Percentiles rank a stretch among this genome's conserved stretches.
These are phyloP conservation scores for Arbutus unedo DNA, from an alignment of 148 eudicot genomes.

Conservation along the genomic window DNA sequence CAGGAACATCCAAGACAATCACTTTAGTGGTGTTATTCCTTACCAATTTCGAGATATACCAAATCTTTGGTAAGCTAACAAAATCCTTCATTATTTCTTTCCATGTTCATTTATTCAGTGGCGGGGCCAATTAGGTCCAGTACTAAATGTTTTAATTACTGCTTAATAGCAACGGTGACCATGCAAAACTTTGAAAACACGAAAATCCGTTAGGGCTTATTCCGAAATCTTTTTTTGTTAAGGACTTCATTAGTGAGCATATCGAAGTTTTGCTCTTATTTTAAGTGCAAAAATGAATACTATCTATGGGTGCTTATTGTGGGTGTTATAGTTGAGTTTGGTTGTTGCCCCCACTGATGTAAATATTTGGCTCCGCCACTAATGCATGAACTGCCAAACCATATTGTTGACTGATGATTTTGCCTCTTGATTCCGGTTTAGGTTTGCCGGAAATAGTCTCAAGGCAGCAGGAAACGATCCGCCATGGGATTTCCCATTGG, in stretches of 20 bases:
- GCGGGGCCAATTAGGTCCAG: background rate
- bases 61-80: conserved; percentile 61
- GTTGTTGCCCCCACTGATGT: background rate
- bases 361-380: background rate
- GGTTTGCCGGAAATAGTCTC: conserved; percentile 82
- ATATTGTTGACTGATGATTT: background rate
- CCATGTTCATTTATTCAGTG: background rate
- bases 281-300: background rate
- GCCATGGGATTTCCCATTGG: conserved; percentile 73
- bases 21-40: conserved; percentile 90
- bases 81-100: background rate
- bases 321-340: background rate
- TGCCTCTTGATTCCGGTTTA: conserved; percentile 21
- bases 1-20: conserved; percentile 87
- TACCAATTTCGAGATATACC: conserved; percentile 60
- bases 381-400: background rate
- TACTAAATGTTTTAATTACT: background rate
- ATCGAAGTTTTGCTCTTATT: background rate
- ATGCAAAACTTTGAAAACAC: background rate
- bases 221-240: background rate
- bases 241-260: background rate
- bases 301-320: background rate
- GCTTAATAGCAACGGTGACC: background rate
- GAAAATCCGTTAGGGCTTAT: background rate
- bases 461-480: conserved; percentile 40